Conservation (phyloP, 2,329 filamentous ascomycete genomes). For the Amylocarpus encephaloides region DNA sequence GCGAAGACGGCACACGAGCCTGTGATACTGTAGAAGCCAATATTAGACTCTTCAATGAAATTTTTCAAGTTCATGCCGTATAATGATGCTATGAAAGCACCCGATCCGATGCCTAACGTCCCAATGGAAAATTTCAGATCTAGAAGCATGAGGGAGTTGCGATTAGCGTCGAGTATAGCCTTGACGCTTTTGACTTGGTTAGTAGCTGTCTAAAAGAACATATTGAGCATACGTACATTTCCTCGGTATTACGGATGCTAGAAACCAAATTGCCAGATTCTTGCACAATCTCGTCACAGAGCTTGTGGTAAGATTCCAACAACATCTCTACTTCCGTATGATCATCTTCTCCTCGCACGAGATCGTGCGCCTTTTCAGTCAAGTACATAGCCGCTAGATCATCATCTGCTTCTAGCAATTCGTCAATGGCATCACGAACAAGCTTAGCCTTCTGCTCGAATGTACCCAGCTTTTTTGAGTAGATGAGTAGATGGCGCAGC, state of each 20-base stretch:
- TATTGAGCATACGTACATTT: constrained; percentile 63
- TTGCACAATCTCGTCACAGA: constrained; percentile 96
- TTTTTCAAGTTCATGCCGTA: constrained; percentile 99
- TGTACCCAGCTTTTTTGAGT: constrained; percentile 91
- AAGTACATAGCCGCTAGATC: constrained; percentile 94
- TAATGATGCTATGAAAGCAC: constrained; percentile 94
- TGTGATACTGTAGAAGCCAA: constrained; percentile 76
- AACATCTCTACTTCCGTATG: constrained; percentile 97
- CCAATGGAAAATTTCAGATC: constrained; percentile 95
- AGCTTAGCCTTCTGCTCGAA: constrained; percentile 96
- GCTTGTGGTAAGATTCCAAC: constrained; percentile 93
- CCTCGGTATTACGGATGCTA: constrained; percentile 94
- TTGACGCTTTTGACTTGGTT: constrained; percentile 58
- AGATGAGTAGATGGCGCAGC: constrained; percentile 80
- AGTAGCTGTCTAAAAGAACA: constrained; percentile 15
- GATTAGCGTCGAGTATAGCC: constrained; percentile 95
- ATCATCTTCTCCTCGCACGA: constrained; percentile 69
- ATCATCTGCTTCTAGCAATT: constrained; percentile 92
- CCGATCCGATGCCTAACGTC: constrained; percentile 87
- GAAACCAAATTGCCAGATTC: constrained; percentile 88
- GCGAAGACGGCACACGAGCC: constrained; percentile 65
- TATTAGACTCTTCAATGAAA: constrained; percentile 89
- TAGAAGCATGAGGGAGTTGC: constrained; percentile 94
- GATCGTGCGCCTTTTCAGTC: constrained; percentile 75
- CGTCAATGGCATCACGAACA: constrained; percentile 90